Evolutionary conservation across 2,329 filamentous ascomycete genomes (phyloP), one percentile per base, ranked within the genome.

Genomic region (Chaetomiaceae sp.): DNA sequence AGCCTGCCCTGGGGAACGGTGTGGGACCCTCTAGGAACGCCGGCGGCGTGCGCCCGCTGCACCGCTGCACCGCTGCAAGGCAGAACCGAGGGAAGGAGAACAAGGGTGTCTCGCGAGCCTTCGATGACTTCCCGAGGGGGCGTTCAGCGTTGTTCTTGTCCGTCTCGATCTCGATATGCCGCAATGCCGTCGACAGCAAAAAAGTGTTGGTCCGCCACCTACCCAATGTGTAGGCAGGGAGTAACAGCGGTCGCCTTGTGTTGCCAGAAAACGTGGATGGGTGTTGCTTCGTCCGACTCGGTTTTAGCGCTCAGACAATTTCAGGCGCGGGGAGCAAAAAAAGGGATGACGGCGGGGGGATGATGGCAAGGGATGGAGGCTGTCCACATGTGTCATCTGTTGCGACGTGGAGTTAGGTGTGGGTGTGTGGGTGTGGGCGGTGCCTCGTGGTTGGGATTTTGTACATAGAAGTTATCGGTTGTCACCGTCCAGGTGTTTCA

Each of bases 11-110:
- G n/a, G 25, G 10, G 17, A 37, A 27, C 6, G 25, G 31, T 37
- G 54, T 50, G 54, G 54, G 54, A 53, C 35, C 51, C 50, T 47
- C 50, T 34, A 44, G 37, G 41, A 47, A 39, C 43, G 41, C 34
- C 39, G 44, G 44, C 44, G 46, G 38, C 17, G n/a, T n/a, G n/a
- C n/a, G 44, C 34, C 25, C 25, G 10, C 25, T 10, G 25, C 25
- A 10, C 25, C 10, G 10, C 25, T 27, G 25, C 44, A 39, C 44
- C 41, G 27, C 52, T 42, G 39, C 31, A 52, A 43, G 42, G 35
- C 33, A 49, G 49, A 44, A 33, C 44, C 44, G 48, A 48, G 41
- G 42, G 43, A 33, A 44, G 39, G 34, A 44, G 48, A 27, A 37
- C 46, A 39, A 43, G 45, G 54, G 38, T n/a, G n/a, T 12, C 42